A percentile compares a stretch with the other conserved stretches of the same genome.
These are phyloP conservation scores for Marasmius fiardii DNA, from an alignment of 1,284 basidiomycete species.

Conservation along the genomic window DNA sequence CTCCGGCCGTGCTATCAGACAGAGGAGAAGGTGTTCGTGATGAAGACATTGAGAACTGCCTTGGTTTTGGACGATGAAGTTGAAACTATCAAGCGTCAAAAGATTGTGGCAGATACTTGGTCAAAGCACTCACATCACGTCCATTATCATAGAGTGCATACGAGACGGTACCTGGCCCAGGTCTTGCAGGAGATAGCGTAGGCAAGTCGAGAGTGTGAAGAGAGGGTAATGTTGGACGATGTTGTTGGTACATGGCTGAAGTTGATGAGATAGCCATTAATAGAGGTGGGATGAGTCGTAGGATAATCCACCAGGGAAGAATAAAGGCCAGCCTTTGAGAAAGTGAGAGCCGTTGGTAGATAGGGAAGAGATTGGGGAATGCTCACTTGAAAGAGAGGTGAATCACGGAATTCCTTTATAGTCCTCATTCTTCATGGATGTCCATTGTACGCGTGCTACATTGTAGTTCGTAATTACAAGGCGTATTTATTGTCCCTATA, in stretches of 20 bases:
- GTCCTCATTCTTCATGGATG: neutral
- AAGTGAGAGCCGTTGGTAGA: conserved; percentile 4
- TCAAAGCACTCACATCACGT: conserved; percentile 24
- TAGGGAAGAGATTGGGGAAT: conserved; percentile 4
- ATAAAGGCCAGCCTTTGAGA: conserved; percentile 13
- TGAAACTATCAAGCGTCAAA: neutral
- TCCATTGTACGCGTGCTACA: conserved; percentile 1
- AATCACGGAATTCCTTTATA: conserved; percentile 1
- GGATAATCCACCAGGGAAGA: conserved; percentile 11
- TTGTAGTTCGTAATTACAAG: neutral
- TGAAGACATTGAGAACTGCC: conserved; percentile 18
- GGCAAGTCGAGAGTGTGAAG: conserved; percentile 50
- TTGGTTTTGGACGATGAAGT: conserved; percentile 1
- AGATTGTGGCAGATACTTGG: neutral
- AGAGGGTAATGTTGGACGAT: conserved; percentile 56
- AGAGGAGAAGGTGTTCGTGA: conserved; percentile 44
- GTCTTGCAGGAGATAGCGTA: conserved; percentile 20
- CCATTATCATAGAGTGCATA: conserved; percentile 28
- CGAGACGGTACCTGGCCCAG: conserved; percentile 11
- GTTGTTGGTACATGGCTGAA: conserved; percentile 20
- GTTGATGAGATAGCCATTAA: conserved; percentile 29
- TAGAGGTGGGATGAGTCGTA: conserved; percentile 1
- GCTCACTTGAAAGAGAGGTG: neutral
- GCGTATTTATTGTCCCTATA: neutral
- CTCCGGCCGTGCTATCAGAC: conserved; percentile 9